These are phyloP conservation scores for Teunomyces panamensis DNA, from an alignment of 805 yeast species.

Conservation along the genomic window DNA sequence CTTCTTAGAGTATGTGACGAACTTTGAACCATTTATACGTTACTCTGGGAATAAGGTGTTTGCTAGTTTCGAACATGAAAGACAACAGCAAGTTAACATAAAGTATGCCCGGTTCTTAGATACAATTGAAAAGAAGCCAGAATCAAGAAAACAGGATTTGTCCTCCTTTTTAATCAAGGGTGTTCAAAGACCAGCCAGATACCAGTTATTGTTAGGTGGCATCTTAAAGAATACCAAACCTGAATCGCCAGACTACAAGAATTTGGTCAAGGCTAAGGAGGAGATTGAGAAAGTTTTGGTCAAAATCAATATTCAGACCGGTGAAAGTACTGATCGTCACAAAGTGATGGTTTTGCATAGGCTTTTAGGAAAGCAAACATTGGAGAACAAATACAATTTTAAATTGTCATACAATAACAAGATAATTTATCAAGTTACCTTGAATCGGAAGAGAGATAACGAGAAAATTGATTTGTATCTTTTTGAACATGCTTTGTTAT, in stretches of 20 bases:
- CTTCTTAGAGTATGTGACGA: slow-evolving; percentile 76
- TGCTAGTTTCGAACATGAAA: slow-evolving; percentile 92
- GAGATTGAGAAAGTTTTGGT: slow-evolving; percentile 72
- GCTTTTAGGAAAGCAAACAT: slow-evolving; percentile 62
- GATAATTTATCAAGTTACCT: slow-evolving; percentile 72
- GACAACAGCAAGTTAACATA: slow-evolving; percentile 87
- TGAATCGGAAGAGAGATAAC: slow-evolving; percentile 66
- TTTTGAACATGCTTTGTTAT: slow-evolving; percentile 82
- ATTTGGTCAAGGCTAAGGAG: slow-evolving; percentile 69
- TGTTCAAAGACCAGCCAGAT: slow-evolving; percentile 92
- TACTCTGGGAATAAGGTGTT: slow-evolving; percentile 94
- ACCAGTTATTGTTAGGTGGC: slow-evolving; percentile 79
- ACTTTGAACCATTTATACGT: slow-evolving; percentile 86
- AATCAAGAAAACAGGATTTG: slow-evolving; percentile 83
- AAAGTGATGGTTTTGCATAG: slow-evolving; percentile 72
- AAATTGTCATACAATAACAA: slow-evolving; percentile 81
- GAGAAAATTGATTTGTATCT: slow-evolving; percentile 83
- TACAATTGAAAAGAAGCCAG: slow-evolving; percentile 81
- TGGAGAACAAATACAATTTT: slow-evolving; percentile 83
- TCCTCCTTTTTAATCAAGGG: slow-evolving; percentile 94
- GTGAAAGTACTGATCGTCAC: slow-evolving; percentile 90
- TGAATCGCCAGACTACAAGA: slow-evolving; percentile 68
- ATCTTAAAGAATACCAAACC: slow-evolving; percentile 78
- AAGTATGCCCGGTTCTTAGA: slow-evolving; percentile 91
- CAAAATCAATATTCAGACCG: slow-evolving; percentile 82